phyloP scores from a whole-genome alignment of 257 asterid genomes.

The Lycium ferocissimum region DNA sequence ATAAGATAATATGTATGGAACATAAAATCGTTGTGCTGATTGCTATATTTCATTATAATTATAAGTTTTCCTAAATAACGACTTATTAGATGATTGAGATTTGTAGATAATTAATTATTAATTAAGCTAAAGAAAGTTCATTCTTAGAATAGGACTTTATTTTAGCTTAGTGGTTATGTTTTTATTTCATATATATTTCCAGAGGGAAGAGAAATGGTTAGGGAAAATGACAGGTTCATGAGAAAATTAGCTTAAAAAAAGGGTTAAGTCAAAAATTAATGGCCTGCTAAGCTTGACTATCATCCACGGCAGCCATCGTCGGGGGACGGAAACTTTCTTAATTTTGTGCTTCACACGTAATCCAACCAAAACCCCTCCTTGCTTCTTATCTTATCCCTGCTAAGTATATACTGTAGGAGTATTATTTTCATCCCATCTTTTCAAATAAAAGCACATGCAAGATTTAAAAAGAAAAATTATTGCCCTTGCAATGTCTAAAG shows the following conservation, averaged over 20 bases:
- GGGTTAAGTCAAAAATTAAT: background rate
- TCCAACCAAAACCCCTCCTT: background rate
- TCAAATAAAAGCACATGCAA: background rate
- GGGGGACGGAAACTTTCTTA: slow-evolving; percentile 5
- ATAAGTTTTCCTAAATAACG: background rate
- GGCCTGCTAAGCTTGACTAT: background rate
- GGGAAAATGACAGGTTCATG: background rate
- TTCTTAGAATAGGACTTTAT: background rate
- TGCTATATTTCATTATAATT: background rate
- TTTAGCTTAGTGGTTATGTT: background rate
- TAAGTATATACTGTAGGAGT: too few relatives aligned
- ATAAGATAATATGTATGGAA: background rate
- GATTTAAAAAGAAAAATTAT: background rate
- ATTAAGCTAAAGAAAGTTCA: background rate
- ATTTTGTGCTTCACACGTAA: slow-evolving; percentile 11
- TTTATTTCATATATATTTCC: background rate
- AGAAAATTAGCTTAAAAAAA: background rate
- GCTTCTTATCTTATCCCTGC: background rate
- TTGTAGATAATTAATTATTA: background rate
- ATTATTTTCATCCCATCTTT: background rate
- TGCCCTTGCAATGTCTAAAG: background rate
- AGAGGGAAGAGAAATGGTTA: background rate
- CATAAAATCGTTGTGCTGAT: background rate
- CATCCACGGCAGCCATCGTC: slow-evolving; percentile 1
- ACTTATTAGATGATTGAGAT: background rate